Evolutionary conservation across 768 basidiomycete species (phyloP), one percentile per base, ranked within the genome.

Genomic region (Inosperma sp.): DNA sequence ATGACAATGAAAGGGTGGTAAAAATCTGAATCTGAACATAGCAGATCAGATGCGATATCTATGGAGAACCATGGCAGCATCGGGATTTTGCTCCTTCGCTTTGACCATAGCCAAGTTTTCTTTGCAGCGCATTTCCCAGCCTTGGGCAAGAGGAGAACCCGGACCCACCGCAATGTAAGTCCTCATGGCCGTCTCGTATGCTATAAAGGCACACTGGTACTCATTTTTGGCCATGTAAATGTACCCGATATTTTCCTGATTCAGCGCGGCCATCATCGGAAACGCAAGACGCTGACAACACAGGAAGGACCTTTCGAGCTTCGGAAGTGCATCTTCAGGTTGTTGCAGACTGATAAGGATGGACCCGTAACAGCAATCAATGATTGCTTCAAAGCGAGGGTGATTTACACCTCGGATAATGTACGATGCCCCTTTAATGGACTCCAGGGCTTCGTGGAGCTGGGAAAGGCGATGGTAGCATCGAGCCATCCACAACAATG

Each of bases 181-280:
- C 31, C 26, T 6, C 19, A n/a, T n/a, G n/a, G 45, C 45, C 16
- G 45, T 22, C 22, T 47, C 29, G 26, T 47, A 47, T 34, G 10
- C 22, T 6, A 16, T 25, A 6, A 14, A 33, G 22, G 45, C 14
- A 2, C 14, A 7, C 21, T 33, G 13, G 33, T 35, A 34, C n/a
- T 45, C 30, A 8, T 16, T 8, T 12, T 10, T 46, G 21, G 16
- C 2, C 16, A 8, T 12, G 26, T 46, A 35, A 14, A 22, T 47
- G 22, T 47, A 19, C 14, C 45, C 45, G 8, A 47, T 47, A 47
- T 47, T 23, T 35, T 47, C 45, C n/a, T 23, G 10, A 22, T 33
- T 22, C 22, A 22, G 19, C 22, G 31, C 45, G 6, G 10, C 35
- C 45, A 23, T 26, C n/a, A 47, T 47, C 45, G 35, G n/a, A 4